phyloP scores from a whole-genome alignment of 768 basidiomycete species.

The Mycena alexandri region DNA sequence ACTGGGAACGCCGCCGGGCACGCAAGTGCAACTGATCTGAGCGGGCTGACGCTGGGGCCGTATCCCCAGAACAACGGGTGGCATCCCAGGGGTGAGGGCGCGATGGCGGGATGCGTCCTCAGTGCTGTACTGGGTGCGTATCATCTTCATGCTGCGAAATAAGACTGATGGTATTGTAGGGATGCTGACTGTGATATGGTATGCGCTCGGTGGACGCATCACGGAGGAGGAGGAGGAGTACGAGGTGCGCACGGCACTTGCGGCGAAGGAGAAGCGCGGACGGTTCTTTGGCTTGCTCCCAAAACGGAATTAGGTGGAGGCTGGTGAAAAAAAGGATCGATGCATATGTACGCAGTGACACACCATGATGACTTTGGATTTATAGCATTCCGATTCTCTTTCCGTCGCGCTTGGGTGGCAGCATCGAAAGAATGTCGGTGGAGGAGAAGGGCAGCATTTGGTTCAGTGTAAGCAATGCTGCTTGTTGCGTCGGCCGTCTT shows the following conservation, averaged over 20 bases:
- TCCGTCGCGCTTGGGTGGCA: no score
- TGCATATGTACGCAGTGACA: constrained; percentile 3
- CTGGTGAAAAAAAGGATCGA: not conserved
- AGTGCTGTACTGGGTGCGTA: constrained; percentile 73
- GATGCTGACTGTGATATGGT: constrained; percentile 88
- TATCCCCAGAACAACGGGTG: constrained; percentile 81
- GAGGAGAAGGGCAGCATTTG: no score
- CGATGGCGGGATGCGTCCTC: constrained; percentile 86
- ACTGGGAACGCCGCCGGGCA: constrained; percentile 93
- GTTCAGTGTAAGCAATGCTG: no score
- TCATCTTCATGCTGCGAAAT: not conserved
- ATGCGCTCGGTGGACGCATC: constrained; percentile 78
- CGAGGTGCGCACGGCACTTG: constrained; percentile 69
- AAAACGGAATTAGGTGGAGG: constrained; percentile 8
- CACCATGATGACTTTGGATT: not conserved
- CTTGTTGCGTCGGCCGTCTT: no score
- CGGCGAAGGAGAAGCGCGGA: constrained; percentile 66
- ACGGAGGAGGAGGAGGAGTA: constrained; percentile 87
- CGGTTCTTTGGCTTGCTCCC: constrained; percentile 57
- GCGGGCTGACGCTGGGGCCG: constrained; percentile 75
- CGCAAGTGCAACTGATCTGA: constrained; percentile 75
- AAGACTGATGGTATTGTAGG: constrained; percentile 44
- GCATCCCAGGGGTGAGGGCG: constrained; percentile 78
- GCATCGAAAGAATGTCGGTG: no score
- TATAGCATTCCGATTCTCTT: no score